Conservation (phyloP, 2,329 filamentous ascomycete species). For the Cordyceps farinosa region DNA sequence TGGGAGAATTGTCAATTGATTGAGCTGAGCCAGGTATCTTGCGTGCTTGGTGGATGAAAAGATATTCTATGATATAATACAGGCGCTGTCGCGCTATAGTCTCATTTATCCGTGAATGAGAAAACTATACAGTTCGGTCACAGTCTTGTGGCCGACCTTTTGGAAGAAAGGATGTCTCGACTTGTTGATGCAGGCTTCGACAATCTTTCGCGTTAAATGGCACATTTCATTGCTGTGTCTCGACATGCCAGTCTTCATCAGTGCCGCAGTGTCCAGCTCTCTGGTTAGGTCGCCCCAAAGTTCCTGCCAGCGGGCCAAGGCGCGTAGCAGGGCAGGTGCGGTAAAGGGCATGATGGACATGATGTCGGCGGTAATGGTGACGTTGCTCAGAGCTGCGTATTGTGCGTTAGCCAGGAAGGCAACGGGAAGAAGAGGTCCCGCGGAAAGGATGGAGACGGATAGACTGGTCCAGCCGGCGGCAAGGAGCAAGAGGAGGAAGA, state of each 20-base stretch:
- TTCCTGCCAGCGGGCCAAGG: conserved; percentile 23
- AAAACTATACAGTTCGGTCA: conserved; percentile 11
- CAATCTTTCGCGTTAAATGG: background rate
- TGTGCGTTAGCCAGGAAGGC: background rate
- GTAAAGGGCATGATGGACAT: conserved; percentile 19
- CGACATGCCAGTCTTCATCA: conserved; percentile 12
- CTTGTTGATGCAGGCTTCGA: conserved; percentile 7
- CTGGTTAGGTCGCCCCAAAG: conserved; percentile 20
- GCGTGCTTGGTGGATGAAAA: background rate
- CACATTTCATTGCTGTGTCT: conserved; percentile 8
- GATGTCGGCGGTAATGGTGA: conserved; percentile 19
- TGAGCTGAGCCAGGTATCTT: background rate
- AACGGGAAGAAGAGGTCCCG: background rate
- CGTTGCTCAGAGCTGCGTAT: conserved; percentile 15
- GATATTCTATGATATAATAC: background rate
- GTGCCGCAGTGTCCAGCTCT: background rate
- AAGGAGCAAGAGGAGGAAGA: background rate
- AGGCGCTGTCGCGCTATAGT: background rate
- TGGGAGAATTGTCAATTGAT: background rate
- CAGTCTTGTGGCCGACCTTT: conserved; percentile 13
- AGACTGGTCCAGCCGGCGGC: background rate
- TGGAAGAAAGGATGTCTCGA: conserved; percentile 14
- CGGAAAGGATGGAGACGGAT: background rate
- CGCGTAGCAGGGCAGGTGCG: conserved; percentile 18
- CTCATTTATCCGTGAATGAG: background rate